Evolutionary conservation across 1,284 basidiomycete genomes (phyloP), one percentile per base, ranked within the genome.

Genomic region (Sanghuangporus weigelae): DNA sequence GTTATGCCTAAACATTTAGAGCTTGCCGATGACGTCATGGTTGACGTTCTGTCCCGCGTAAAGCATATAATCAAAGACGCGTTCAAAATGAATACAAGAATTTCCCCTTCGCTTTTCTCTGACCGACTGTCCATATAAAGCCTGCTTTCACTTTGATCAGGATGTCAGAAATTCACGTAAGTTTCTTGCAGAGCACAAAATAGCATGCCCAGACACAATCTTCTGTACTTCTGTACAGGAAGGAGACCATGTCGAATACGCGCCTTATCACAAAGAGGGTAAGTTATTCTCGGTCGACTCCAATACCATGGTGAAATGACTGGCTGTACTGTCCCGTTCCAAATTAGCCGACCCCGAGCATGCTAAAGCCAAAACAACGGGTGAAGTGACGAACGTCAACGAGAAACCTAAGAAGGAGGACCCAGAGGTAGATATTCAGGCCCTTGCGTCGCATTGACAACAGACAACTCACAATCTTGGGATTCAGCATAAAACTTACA

Each of bases 401-500:
- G 44, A 56, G 8, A 65, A 62, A 40, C 63, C 63, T 16, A 62
- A 12, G 59, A 61, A 61, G 48, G 59, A 26, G 14, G 54, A 65
- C 57, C 59, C 60, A 12, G 48, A 65, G 16, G 63, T 65, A 16
- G 49, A 44, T 7, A 44, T 19, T 19, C 5, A 44, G 2, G 3
- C 4, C 14, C 42, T 14, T 44, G 12, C 14, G 12, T 44, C n/a
- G 42, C 42, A 44, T 44, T 44, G 42, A 44, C 3, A 7, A 14
- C 3, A 7, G 0, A n/a, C 48, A 49, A 3, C 5, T 31, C 26
- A 31, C 26, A 31, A 31, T 49, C 16, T 49, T 46, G 26, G 12
- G 1, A 16, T 21, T n/a, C n/a, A 65, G 63, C 63, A 65, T 26
- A 60, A 65, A 38, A 65, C 63, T 8, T 65, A 62, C 23, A 65